Evolutionary conservation across 257 asterid species (phyloP), one percentile per base, ranked within the genome.

Genomic region (Eustoma russellianum): DNA sequence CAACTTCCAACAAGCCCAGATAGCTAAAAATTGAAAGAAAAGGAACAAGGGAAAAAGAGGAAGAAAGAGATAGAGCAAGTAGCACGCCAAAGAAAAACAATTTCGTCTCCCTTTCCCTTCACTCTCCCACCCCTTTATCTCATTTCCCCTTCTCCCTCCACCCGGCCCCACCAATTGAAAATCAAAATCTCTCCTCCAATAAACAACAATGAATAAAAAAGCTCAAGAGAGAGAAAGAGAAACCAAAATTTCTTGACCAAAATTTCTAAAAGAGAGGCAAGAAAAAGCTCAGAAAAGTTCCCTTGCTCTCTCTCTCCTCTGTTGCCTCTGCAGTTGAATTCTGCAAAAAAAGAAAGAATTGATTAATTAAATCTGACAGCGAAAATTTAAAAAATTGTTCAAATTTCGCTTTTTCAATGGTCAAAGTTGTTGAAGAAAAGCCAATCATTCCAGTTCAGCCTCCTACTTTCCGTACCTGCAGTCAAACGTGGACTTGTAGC

Each of bases 401-500:
- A 38, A 38, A 24, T 24, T 24, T 18, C 55, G n/a, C 60, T 44
- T 51, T 45, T 57, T 35, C 18, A 24, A 24, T 60, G 75, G 79
- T 74, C 79, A 73, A 73, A 64, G 66, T 65, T 63, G 38, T 46
- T 28, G 68, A 64, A 62, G 43, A 59, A 56, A 53, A 53, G 78
- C 78, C 69, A 67, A 67, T 72, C 71, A 72, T 72, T 72, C 74
- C 67, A 59, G 59, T 33, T 24, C 71, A 50, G n/a, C 52, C 62
- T 30, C 34, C 48, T 35, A 53, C 41, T 53, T 46, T 59, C 62
- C 46, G 75, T 60, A 61, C 67, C 48, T 33, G 16, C 51, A 46
- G 79, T 74, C 79, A 74, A 74, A 74, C 67, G 15, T 13, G 52
- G 53, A 15, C 13, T 45, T 0, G n/a, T 5, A 16, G 6, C 63